Percentiles rank a stretch among this genome's conserved stretches.
These are phyloP conservation scores for Cardiospermum halicacabum DNA, from an alignment of 345 rosid genomes.

Conservation along the genomic window DNA sequence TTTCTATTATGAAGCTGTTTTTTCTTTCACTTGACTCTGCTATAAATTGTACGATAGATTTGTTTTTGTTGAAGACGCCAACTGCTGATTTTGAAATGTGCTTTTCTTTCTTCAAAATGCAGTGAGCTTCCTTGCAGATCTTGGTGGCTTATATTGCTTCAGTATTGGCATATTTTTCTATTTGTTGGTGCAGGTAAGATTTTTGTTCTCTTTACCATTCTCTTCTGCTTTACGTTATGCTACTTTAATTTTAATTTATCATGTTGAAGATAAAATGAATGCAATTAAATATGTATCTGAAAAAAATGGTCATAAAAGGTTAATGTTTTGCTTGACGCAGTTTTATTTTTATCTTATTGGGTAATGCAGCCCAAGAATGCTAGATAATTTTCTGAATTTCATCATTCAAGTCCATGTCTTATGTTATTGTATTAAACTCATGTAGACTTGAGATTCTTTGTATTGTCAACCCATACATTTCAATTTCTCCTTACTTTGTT, in stretches of 20 bases:
- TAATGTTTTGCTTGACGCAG: not conserved
- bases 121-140: conserved; percentile 98
- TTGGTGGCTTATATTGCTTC: conserved; percentile 96
- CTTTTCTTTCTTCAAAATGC: conserved; percentile 29
- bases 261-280: not conserved
- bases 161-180: conserved; percentile 89
- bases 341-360: not conserved
- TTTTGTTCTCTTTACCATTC: conserved; percentile 8
- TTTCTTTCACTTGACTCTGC: not conserved
- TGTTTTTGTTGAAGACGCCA: not conserved
- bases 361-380: not conserved
- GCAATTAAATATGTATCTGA: not conserved
- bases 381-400: not conserved
- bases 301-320: not conserved
- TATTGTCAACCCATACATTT: not conserved
- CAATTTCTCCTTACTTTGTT: conserved; percentile 20
- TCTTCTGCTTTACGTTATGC: not conserved
- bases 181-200: conserved; percentile 77
- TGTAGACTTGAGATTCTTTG: conserved; percentile 1
- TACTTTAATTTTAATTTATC: not conserved
- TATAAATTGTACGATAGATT: not conserved
- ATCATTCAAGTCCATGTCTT: not conserved
- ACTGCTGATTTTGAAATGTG: not conserved
- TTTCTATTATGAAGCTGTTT: not conserved
- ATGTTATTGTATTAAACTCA: not conserved